Base-by-base conservation (phyloP, 345 rosid genomes). In the Chamaenerion angustifolium region DNA sequence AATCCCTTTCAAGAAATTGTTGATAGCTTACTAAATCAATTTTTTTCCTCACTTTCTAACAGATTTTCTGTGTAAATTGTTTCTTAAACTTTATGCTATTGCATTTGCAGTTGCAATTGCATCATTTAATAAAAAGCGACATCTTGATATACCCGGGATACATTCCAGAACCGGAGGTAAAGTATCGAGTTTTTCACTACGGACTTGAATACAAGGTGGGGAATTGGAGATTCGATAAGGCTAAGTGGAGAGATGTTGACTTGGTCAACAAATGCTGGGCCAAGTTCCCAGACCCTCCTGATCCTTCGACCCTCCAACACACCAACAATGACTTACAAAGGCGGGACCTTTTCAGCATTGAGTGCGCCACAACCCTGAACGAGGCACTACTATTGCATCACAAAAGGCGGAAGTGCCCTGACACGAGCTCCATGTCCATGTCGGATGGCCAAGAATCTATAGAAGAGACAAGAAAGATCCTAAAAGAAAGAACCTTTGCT, bases 181-280 rank as follows among this genome's bases (percentile, higher is more conserved):
- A 71, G 42, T 82, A 87, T 40, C 71, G 83, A 68, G 96, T 92
- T 65, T 92, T 92, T 64, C 98, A 92, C 69, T 92, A 92, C 54
- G 98, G 98, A 8, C 72, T 92, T 56, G 95, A 82, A 67, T 87
- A 78, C 62, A 67, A 63, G 62, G 95, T 87, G 12, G 96, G 95
- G 52, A 80, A 79, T 17, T 92, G 96, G 96, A 92, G 96, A 72
- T 92, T 92, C 49, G 96, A 92, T 55, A 92, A 87, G 73, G 98
- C 98, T 12, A 79, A 82, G 0, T 87, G 90, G 95, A 82, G 98
- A 71, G 80, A 80, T 50, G 61, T 56, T 0, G 96, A 84, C 47
- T 19, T 87, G 64, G 82, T 80, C 57, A 87, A 82, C 64, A 68
- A 63, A 54, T 92, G 98, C 64, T 80, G 96, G 95, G 79, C 80